A percentile compares a stretch with the other conserved stretches of the same genome.
These are phyloP conservation scores for Amoebophrya sp. DNA, from an alignment of 169 alveolate genomes.

Conservation along the genomic window DNA sequence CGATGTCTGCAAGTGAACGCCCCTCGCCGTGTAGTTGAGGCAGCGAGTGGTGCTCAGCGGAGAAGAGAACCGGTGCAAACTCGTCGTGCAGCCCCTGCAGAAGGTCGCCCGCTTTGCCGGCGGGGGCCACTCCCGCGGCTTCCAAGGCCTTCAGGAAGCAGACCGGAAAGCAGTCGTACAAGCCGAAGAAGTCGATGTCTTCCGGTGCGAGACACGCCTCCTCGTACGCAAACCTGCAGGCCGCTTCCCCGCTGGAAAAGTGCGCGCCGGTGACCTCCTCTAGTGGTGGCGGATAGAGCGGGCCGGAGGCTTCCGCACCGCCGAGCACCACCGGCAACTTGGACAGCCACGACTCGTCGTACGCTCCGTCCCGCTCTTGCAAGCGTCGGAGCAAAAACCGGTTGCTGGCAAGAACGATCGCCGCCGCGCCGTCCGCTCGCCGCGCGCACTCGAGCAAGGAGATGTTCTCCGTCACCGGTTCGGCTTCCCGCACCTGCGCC, in stretches of 20 bases:
- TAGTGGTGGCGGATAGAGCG: slow-evolving; percentile 40
- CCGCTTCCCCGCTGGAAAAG: slow-evolving; percentile 31
- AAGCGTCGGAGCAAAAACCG: slow-evolving; percentile 19
- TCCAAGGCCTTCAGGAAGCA: slow-evolving; percentile 41
- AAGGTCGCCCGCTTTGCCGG: not conserved
- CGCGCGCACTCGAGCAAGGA: not conserved
- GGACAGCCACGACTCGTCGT: too few relatives aligned
- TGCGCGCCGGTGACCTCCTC: slow-evolving; percentile 2
- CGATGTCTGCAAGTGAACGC: not conserved
- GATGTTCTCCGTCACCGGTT: not conserved
- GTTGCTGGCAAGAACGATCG: slow-evolving; percentile 43
- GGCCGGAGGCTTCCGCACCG: slow-evolving; percentile 43
- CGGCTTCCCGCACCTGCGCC: too few relatives aligned
- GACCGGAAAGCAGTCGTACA: slow-evolving; percentile 40
- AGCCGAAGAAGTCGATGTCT: not conserved
- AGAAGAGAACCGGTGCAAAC: too few relatives aligned
- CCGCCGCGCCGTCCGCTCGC: slow-evolving; percentile 48
- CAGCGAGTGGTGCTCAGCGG: not conserved
- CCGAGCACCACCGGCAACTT: slow-evolving; percentile 15
- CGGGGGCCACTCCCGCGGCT: slow-evolving; percentile 39
- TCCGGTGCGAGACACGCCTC: not conserved
- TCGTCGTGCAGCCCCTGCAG: not conserved
- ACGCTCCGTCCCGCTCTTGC: too few relatives aligned
- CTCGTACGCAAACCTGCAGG: not conserved
- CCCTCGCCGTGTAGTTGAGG: not conserved